Evolutionary conservation across 257 asterid genomes (phyloP).

Genomic region (Fraxinus excelsior): DNA sequence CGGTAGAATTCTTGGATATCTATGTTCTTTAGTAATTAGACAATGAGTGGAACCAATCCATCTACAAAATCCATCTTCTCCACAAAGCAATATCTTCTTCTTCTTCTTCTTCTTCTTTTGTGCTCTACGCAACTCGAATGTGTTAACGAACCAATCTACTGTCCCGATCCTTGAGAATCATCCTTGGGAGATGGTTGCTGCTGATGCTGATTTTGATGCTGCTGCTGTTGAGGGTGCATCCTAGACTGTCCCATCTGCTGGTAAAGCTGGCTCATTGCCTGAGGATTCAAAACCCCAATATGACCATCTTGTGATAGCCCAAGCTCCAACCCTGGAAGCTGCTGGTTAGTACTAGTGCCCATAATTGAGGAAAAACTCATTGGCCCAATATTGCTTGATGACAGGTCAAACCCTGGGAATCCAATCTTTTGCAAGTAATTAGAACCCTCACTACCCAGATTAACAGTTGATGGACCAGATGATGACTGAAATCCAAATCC

Average conservation of each 20-base stretch:
- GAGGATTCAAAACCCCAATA: slow-evolving; percentile 54
- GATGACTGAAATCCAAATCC: slow-evolving; percentile 33
- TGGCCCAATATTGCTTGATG: slow-evolving; percentile 39
- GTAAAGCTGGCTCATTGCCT: slow-evolving; percentile 58
- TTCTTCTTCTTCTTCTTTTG: not conserved
- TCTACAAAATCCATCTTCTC: not conserved
- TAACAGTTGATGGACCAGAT: slow-evolving; percentile 13
- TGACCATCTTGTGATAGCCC: slow-evolving; percentile 75
- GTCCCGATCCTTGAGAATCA: slow-evolving; percentile 62
- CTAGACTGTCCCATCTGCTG: slow-evolving; percentile 57
- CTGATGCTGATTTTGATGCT: slow-evolving; percentile 9
- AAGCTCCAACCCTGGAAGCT: slow-evolving; percentile 69
- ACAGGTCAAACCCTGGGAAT: slow-evolving; percentile 53
- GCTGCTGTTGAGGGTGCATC: slow-evolving; percentile 31
- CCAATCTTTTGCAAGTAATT: not conserved
- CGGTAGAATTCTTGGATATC: not conserved
- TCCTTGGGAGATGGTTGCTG: slow-evolving; percentile 46
- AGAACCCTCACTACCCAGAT: not conserved
- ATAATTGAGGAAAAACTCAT: slow-evolving; percentile 64
- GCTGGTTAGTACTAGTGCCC: slow-evolving; percentile 44
- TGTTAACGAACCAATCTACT: slow-evolving; percentile 24
- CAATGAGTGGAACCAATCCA: not conserved
- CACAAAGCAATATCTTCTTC: not conserved
- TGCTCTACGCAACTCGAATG: not conserved
- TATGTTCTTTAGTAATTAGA: not conserved